Percentiles rank a stretch among this genome's conserved stretches.
phyloP scores from a whole-genome alignment of 2,329 filamentous ascomycete species.

The Ilyonectria sp. region DNA sequence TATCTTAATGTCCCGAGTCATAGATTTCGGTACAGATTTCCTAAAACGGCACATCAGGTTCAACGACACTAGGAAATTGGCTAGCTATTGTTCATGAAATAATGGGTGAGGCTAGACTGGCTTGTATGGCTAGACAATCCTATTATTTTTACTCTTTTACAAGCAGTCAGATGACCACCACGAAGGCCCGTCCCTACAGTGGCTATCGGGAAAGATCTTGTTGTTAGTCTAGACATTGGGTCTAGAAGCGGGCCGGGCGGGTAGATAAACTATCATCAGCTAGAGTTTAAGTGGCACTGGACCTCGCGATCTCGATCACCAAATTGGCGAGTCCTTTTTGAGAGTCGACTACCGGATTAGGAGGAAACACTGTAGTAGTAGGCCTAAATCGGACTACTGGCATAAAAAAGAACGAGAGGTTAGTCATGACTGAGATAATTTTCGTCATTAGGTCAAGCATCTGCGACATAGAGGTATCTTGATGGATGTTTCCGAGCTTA shows the following conservation, averaged over 20 bases:
- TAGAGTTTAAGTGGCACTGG: not conserved
- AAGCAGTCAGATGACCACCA: not conserved
- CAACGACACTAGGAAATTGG: not conserved
- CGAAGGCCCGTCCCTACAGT: not conserved
- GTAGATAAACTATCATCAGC: not conserved
- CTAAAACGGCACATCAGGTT: not conserved
- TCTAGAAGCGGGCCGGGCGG: conserved; percentile 6
- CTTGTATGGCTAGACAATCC: not conserved
- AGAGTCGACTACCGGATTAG: not conserved
- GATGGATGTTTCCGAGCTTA: not conserved
- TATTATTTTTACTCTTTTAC: not conserved
- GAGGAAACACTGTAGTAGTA: not conserved
- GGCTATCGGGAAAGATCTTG: not conserved
- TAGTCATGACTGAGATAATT: not conserved
- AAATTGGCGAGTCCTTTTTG: not conserved
- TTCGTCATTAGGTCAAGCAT: not conserved
- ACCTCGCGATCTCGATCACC: not conserved
- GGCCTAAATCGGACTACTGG: not conserved
- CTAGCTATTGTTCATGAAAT: not conserved
- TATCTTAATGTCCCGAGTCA: not conserved
- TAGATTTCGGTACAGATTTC: not conserved
- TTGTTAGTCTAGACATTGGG: not conserved
- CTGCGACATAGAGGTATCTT: not conserved
- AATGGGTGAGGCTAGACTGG: not conserved
- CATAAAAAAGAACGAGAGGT: not conserved